Conservation (phyloP, 306 rosid genomes). For the Phaseolus lunatus region DNA sequence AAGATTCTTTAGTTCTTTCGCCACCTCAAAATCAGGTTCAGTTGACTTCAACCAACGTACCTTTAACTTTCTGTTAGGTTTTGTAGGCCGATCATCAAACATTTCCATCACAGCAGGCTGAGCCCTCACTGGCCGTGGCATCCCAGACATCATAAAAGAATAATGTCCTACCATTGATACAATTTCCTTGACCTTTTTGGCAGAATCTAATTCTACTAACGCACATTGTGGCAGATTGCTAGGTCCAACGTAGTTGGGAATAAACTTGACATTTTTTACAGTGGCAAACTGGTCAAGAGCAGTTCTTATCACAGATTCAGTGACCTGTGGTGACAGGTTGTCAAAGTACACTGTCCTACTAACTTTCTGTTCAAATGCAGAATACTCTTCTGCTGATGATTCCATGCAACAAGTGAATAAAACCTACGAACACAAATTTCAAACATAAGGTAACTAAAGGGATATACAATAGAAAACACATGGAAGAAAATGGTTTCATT, state of each 20-base stretch:
- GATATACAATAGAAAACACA: neutral
- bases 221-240: slow-evolving; percentile 59
- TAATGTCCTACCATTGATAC: slow-evolving; percentile 42
- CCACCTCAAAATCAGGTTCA: slow-evolving; percentile 75
- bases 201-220: slow-evolving; percentile 73
- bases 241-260: slow-evolving; percentile 71
- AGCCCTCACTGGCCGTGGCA: slow-evolving; percentile 88
- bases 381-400: slow-evolving; percentile 57
- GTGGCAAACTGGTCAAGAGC: slow-evolving; percentile 77
- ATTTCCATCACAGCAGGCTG: slow-evolving; percentile 60
- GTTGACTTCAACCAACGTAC: slow-evolving; percentile 63
- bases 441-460: slow-evolving; percentile 3
- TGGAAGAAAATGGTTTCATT: slow-evolving; percentile 9
- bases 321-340: slow-evolving; percentile 79
- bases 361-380: slow-evolving; percentile 71
- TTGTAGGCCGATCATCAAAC: slow-evolving; percentile 75
- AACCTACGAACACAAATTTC: slow-evolving; percentile 43
- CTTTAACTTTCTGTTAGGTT: slow-evolving; percentile 60
- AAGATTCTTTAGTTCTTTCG: slow-evolving; percentile 61
- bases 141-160: slow-evolving; percentile 89
- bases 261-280: slow-evolving; percentile 66
- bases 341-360: slow-evolving; percentile 73
- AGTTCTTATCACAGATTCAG: slow-evolving; percentile 69
- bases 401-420: slow-evolving; percentile 51
- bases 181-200: slow-evolving; percentile 60